A percentile compares a stretch with the other conserved stretches of the same genome.
Conservation (phyloP, 305 asterid species). For the Solanum hybrid region DNA sequence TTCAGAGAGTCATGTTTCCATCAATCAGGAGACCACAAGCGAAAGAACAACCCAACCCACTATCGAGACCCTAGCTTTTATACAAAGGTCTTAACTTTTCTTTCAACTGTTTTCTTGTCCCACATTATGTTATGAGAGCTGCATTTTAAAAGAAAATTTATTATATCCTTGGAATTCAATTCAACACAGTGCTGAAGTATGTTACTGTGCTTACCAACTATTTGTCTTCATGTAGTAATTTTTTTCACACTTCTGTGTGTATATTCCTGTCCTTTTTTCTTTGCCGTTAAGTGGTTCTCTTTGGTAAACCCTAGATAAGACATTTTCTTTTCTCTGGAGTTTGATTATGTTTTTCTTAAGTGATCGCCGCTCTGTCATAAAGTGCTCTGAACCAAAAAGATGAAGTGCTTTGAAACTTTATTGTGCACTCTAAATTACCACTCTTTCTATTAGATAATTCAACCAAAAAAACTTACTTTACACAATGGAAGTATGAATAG, state of each 20-base stretch:
- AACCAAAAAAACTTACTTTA: not conserved
- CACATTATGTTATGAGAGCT: not conserved
- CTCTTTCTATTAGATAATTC: not conserved
- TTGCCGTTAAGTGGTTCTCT: not conserved
- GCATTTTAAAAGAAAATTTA: not conserved
- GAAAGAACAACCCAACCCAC: slow-evolving; percentile 82
- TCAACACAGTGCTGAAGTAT: not conserved
- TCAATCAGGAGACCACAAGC: slow-evolving; percentile 88
- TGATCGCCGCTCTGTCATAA: not conserved
- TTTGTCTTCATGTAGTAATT: not conserved
- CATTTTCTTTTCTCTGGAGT: not conserved
- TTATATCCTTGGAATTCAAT: not conserved
- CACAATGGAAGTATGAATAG: not conserved
- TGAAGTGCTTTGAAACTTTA: not conserved
- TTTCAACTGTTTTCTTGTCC: not conserved
- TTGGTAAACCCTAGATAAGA: not conserved
- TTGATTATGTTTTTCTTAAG: not conserved
- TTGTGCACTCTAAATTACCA: not conserved
- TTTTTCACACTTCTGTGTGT: not conserved
- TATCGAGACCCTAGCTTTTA: slow-evolving; percentile 93
- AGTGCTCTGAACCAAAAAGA: not conserved
- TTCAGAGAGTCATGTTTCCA: slow-evolving; percentile 97
- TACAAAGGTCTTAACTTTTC: slow-evolving; percentile 51
- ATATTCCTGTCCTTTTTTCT: not conserved
- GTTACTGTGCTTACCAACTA: not conserved